Conservation (phyloP, 2,329 filamentous ascomycete species). For the Aspergillus sclerotialis region DNA sequence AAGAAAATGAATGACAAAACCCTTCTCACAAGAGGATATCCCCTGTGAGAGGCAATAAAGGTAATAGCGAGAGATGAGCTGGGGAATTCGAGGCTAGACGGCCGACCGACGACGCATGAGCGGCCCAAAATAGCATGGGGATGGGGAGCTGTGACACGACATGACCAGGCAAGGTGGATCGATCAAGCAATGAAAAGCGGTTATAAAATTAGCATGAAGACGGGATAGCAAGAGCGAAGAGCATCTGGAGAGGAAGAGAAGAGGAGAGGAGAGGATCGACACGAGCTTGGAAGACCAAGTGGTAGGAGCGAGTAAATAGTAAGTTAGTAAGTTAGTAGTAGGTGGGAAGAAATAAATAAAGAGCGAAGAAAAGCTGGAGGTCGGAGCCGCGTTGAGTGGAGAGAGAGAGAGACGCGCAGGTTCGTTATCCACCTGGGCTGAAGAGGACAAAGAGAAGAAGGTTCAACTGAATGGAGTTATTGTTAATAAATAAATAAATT, state of each 20-base stretch:
- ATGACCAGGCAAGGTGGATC: conserved; percentile 17
- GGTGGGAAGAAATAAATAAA: conserved; percentile 1
- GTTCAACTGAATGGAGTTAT: too few relatives aligned
- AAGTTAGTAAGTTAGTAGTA: too few relatives aligned
- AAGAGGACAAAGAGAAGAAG: too few relatives aligned
- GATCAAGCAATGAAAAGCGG: neutral
- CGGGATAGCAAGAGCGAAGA: neutral
- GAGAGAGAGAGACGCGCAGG: too few relatives aligned
- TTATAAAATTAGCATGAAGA: neutral
- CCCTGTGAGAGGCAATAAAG: neutral
- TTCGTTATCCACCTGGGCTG: too few relatives aligned
- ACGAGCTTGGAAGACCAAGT: neutral
- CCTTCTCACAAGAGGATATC: conserved; percentile 1
- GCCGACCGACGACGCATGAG: conserved; percentile 11
- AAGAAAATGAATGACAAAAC: neutral
- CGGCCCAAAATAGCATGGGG: conserved; percentile 19
- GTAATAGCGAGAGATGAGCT: neutral
- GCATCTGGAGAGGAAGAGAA: neutral
- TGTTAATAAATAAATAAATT: too few relatives aligned
- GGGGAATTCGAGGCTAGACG: conserved; percentile 3
- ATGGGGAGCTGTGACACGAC: conserved; percentile 21
- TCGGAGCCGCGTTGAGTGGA: too few relatives aligned
- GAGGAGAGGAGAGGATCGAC: neutral
- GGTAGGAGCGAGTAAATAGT: neutral
- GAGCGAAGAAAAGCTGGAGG: too few relatives aligned